Percentiles rank a stretch among this genome's conserved stretches.
phyloP scores from a whole-genome alignment of 176 grass and related monocot species.

The Rhynchospora tenuis region DNA sequence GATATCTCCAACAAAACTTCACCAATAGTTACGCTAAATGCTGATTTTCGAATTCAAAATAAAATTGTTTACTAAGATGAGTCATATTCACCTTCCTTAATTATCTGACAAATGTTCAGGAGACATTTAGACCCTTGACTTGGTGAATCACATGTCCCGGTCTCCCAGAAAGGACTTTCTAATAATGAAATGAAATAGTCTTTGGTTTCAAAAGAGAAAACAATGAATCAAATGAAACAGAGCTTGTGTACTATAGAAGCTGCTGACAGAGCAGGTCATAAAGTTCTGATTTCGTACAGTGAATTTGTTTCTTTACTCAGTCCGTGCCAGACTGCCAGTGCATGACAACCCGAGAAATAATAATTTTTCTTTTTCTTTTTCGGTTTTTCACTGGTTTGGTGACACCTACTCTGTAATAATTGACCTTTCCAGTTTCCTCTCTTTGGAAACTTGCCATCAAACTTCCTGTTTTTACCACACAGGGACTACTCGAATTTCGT shows the following conservation, averaged over 20 bases:
- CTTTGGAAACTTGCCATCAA: not conserved
- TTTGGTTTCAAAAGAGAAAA: no score
- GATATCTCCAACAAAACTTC: no score
- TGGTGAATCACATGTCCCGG: not conserved
- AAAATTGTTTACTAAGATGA: not conserved
- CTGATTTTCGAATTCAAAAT: no score
- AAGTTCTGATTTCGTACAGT: not conserved
- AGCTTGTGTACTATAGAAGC: not conserved
- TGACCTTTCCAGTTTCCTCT: not conserved
- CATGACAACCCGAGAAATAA: slow-evolving; percentile 4
- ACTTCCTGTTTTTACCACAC: not conserved
- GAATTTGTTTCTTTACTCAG: not conserved
- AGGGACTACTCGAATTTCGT: not conserved
- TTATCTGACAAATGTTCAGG: not conserved
- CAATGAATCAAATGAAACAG: not conserved
- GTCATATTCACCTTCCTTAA: not conserved
- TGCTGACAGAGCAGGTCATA: not conserved
- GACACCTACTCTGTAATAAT: slow-evolving; percentile 9
- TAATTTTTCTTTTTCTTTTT: not conserved
- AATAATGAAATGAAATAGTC: not conserved
- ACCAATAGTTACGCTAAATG: no score
- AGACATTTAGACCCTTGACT: not conserved
- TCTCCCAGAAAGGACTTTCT: not conserved
- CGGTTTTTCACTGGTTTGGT: not conserved
- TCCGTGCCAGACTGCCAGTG: not conserved